These are phyloP conservation scores for Vinca major DNA, from an alignment of 305 asterid genomes.

Conservation along the genomic window DNA sequence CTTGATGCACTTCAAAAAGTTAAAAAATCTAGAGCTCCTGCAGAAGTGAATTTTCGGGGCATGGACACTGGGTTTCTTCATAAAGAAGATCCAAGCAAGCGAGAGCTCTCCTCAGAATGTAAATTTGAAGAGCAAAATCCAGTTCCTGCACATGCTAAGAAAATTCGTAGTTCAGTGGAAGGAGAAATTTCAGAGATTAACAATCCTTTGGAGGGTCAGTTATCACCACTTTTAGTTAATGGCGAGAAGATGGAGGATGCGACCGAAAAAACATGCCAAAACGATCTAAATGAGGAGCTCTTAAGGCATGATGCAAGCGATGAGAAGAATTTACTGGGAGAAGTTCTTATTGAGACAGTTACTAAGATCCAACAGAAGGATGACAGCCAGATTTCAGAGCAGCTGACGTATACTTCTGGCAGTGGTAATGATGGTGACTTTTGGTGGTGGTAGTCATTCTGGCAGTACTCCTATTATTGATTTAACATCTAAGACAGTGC, in stretches of 20 bases:
- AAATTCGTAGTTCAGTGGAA: constrained; percentile 9
- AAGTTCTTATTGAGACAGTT: constrained; percentile 18
- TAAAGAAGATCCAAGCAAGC: constrained; percentile 26
- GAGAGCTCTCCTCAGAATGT: constrained; percentile 17
- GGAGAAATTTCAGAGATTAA: constrained; percentile 4
- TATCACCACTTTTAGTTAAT: constrained; percentile 4
- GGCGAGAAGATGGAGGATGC: constrained; percentile 10
- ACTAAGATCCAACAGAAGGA: constrained; percentile 21
- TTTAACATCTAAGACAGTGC: constrained; percentile 15
- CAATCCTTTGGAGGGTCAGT: constrained; percentile 9
- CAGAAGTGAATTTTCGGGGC: constrained; percentile 22
- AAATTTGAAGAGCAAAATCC: constrained; percentile 21
- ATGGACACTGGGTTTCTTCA: constrained; percentile 12
- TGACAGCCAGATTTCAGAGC: constrained; percentile 17
- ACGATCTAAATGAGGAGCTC: constrained; percentile 14
- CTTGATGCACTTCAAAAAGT: constrained; percentile 22
- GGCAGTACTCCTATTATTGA: constrained; percentile 13
- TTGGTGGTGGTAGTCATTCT: constrained; percentile 18
- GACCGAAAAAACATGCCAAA: constrained; percentile 8
- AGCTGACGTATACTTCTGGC: constrained; percentile 18
- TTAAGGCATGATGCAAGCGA: constrained; percentile 23
- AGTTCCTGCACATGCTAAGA: constrained; percentile 17
- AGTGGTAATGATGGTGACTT: constrained; percentile 17
- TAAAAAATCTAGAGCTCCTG: constrained; percentile 19
- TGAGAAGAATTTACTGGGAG: constrained; percentile 25